phyloP scores from a whole-genome alignment of 2,329 filamentous ascomycete genomes.

The Celoporthe dispersa region DNA sequence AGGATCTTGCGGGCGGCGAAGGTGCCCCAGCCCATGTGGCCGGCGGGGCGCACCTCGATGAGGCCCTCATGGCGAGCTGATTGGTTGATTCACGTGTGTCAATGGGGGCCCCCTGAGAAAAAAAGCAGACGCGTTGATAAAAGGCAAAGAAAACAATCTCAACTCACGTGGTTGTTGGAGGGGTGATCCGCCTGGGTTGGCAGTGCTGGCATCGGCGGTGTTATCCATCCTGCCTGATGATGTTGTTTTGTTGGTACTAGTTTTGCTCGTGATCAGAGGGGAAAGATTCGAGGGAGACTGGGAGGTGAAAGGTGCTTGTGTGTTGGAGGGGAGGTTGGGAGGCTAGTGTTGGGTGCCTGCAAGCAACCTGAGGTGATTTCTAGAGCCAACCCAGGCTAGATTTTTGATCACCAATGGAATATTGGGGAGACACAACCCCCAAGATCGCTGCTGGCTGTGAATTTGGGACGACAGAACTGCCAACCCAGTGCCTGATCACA shows the following conservation, averaged over 20 bases:
- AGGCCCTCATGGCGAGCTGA: not conserved
- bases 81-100: not conserved
- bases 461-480: not conserved
- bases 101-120: not conserved
- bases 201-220: not conserved
- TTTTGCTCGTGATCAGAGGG: not conserved
- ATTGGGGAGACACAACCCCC: not conserved
- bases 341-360: not conserved
- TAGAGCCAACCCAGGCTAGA: not conserved
- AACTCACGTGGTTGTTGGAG: not conserved
- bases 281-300: not conserved
- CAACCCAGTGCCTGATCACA: no score
- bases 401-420: not conserved
- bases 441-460: not conserved
- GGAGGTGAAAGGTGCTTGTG: not conserved
- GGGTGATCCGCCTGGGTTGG: not conserved
- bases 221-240: not conserved
- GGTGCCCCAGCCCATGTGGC: constrained; percentile 23
- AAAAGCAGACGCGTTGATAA: not conserved
- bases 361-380: not conserved
- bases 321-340: not conserved
- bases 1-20: constrained; percentile 20
- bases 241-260: not conserved
- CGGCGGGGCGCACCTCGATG: constrained; percentile 5
- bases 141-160: not conserved